Base-by-base conservation (phyloP, 2,329 filamentous ascomycete genomes). In the Amylocarpus encephaloides region DNA sequence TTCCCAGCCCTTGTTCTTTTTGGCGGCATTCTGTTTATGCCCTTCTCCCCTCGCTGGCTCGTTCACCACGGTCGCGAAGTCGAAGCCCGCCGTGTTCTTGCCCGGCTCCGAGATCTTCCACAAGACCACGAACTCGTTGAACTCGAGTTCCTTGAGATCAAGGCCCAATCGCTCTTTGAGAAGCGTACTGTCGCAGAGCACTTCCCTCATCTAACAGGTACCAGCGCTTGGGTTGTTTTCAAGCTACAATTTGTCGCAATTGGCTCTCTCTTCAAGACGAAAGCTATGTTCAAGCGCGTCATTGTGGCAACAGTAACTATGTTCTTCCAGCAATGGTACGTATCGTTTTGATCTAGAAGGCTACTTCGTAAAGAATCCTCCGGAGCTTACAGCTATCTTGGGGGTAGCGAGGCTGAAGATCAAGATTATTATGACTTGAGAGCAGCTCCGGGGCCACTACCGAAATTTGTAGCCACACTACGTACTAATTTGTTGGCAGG, bases 91-190 rank as follows among this genome's bases (percentile, higher is more conserved):
- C 64, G 65, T 9, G 79, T 82, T 1, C 73, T 92, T 1, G 79
- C 85, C 0, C 72, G 65, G 44, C 78, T 92, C 2, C 80, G 88
- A 19, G 75, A 73, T 5, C 74, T 88, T 0, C 66, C 78, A 0
- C 63, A 70, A 13, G 77, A 85, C 55, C 77, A 89, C 61, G 81
- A 87, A 50, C 74, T 88, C 0, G 78, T 91, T 34, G 77, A 85
- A 56, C 73, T 89, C 1, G 88, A 92, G 61, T 89, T 85, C 62
- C 76, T 89, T n/a, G 87, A 92, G 64, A 91, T 92, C 69, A 87
- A 88, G 66, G 85, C 86, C 0, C 84, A 89, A 65, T 83, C 81
- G 0, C 66, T 86, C 15, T 93, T 92, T 58, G 86, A 92, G 67
- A 87, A 90, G 68, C 78, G 81, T 32, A 80, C 79, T 1, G 73